These are phyloP conservation scores for Aspergillus ochraceus DNA, from an alignment of 2,329 filamentous ascomycete species.

Conservation along the genomic window DNA sequence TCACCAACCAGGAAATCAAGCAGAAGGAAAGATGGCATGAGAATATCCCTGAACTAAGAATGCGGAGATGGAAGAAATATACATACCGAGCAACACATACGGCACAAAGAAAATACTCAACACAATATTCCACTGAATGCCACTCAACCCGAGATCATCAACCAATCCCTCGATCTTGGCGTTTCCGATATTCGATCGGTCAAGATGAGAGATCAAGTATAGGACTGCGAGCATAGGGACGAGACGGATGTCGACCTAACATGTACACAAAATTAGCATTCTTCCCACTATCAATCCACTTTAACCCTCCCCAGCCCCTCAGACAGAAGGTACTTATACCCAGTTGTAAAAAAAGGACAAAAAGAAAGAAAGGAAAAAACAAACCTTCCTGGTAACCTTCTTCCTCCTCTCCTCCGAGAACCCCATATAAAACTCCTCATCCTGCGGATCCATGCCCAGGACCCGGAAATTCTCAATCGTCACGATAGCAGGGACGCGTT, in stretches of 20 bases:
- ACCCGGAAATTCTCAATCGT: slow-evolving; percentile 30
- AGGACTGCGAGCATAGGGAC: slow-evolving; percentile 19
- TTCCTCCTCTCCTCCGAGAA: slow-evolving; percentile 24
- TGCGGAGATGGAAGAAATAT: background rate
- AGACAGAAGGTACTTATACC: too few relatives aligned
- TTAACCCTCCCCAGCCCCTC: too few relatives aligned
- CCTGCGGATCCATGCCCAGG: slow-evolving; percentile 24
- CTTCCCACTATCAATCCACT: too few relatives aligned
- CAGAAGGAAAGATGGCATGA: too few relatives aligned
- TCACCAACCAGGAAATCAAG: too few relatives aligned
- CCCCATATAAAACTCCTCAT: slow-evolving; percentile 31
- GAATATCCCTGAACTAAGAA: too few relatives aligned
- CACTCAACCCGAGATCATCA: slow-evolving; percentile 19
- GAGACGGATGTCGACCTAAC: slow-evolving; percentile 17
- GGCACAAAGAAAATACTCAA: slow-evolving; percentile 16
- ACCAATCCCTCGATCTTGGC: slow-evolving; percentile 26
- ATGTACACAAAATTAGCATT: too few relatives aligned
- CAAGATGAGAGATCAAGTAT: slow-evolving; percentile 28
- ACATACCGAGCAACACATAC: slow-evolving; percentile 13
- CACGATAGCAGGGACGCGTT: slow-evolving; percentile 13
- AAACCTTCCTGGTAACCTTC: slow-evolving; percentile 13
- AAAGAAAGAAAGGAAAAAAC: background rate
- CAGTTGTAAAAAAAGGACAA: background rate
- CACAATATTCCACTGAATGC: slow-evolving; percentile 22
- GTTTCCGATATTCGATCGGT: slow-evolving; percentile 31